Evolutionary conservation across 495 filamentous ascomycete species (phyloP), one percentile per base, ranked within the genome.

Genomic region (Annulohypoxylon maeteangense): DNA sequence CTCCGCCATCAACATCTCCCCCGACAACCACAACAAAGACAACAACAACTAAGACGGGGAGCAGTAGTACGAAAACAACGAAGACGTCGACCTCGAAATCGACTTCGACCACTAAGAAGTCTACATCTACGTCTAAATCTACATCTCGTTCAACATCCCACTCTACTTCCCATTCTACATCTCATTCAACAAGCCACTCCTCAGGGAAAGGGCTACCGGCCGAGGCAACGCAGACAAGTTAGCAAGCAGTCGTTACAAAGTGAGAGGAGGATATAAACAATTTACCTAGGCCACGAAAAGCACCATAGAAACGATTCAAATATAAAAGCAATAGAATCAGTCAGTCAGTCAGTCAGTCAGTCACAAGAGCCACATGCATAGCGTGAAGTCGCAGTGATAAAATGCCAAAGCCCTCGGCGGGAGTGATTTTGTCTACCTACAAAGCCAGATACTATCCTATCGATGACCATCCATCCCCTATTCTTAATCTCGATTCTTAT

Each of bases 391-490:
- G 36, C 14, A 47, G 62, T 53, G 29, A 62, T 50, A 32, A 71
- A 63, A 51, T 58, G 50, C 58, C 45, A 71, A 7, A 40, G 58
- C 51, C 63, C 57, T 51, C 44, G 11, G 12, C 27, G 23, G 55
- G 40, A 47, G 29, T 22, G 20, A 27, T 65, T 71, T 67, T 71
- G 40, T 67, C 68, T 71, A 71, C 36, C 68, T 68, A 68, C 44
- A 23, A 66, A 58, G 27, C 62, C 27, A 56, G 44, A 44, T 36
- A 23, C n/a, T n/a, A n/a, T n/a, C n/a, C n/a, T n/a, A n/a, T n/a
- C n/a, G n/a, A n/a, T n/a, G n/a, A n/a, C n/a, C n/a, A n/a, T n/a
- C n/a, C n/a, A n/a, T n/a, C n/a, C n/a, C n/a, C n/a, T n/a, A n/a
- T n/a, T n/a, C n/a, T n/a, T n/a, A n/a, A n/a, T 53, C 44, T 56